phyloP scores from a whole-genome alignment of 805 yeast species.

The Yueomyces sinensis region DNA sequence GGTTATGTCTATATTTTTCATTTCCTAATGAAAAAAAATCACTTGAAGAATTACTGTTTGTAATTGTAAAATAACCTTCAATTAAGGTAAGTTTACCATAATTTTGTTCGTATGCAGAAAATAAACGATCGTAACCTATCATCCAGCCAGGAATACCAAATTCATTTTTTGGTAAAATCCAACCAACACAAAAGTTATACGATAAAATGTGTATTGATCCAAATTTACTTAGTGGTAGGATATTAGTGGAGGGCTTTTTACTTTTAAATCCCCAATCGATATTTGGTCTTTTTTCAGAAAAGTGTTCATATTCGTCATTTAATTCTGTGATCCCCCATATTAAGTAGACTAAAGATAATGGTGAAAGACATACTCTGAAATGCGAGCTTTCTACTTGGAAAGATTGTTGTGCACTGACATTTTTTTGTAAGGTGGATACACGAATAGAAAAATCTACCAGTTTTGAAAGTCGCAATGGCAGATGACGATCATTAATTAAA shows the following conservation, averaged over 20 bases:
- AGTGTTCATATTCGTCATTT: slow-evolving; percentile 7
- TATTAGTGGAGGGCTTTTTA: slow-evolving; percentile 3
- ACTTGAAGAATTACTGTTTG: slow-evolving; percentile 42
- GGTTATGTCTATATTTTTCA: slow-evolving; percentile 36
- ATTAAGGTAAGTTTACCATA: slow-evolving; percentile 56
- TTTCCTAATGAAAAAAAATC: slow-evolving; percentile 35
- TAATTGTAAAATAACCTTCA: slow-evolving; percentile 60
- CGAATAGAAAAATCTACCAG: slow-evolving; percentile 34
- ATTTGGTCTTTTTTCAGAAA: slow-evolving; percentile 7
- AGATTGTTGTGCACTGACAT: slow-evolving; percentile 24
- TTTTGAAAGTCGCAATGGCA: slow-evolving; percentile 28
- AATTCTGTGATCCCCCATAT: slow-evolving; percentile 21
- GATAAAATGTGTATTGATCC: slow-evolving; percentile 46
- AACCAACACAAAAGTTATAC: slow-evolving; percentile 60
- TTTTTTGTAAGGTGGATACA: slow-evolving; percentile 28
- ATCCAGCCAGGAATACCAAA: slow-evolving; percentile 54
- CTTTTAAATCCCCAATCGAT: slow-evolving; percentile 4
- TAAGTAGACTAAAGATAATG: slow-evolving; percentile 32
- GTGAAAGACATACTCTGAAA: slow-evolving; percentile 45
- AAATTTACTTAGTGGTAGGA: slow-evolving; percentile 16
- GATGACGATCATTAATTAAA: slow-evolving; percentile 16
- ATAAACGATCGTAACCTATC: slow-evolving; percentile 62
- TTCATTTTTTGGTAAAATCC: slow-evolving; percentile 45
- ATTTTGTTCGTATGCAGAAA: slow-evolving; percentile 45
- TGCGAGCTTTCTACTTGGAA: slow-evolving; percentile 46